Base-by-base conservation (phyloP, 2,329 filamentous ascomycete genomes). In the Periconia sp. region DNA sequence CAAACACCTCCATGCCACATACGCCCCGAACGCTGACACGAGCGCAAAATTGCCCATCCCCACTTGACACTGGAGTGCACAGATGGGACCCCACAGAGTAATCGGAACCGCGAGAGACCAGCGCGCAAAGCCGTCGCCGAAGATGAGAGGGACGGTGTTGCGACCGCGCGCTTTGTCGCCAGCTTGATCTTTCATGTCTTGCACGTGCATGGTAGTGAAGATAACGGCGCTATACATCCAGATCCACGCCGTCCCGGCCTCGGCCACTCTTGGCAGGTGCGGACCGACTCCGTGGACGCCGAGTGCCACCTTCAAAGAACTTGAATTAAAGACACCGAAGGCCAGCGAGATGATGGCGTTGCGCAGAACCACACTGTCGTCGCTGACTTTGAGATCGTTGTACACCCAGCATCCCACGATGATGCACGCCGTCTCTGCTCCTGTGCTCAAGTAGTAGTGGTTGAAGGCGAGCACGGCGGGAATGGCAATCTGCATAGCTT, bases 351-450 rank as follows among this genome's bases (percentile, higher is more conserved):
- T 57, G 27, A 59, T 43, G 8, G 45, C 13, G 33, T 59, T 57
- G 31, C 58, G 56, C 3, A 62, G 51, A 46, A 59, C 50, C 45
- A 45, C 52, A 27, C 45, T 37, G 50, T 57, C 2, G 20, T 47
- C 45, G 30, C 45, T 35, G 31, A 18, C 45, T 33, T 35, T 35
- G 27, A 69, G 67, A 41, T 78, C 74, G 53, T 78, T 78, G 57
- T 79, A 78, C 14, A 74, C 52, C 65, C 69, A 74, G 0, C 66
- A 71, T 49, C 73, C 41, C 19, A 71, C n/a, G 44, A 69, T 33
- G 41, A 76, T 55, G 27, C 70, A 41, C 7, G 60, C 42, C 23
- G 62, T 53, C 55, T 74, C 58, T 20, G 58, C 55, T 23, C 60
- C 19, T 20, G 59, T 53, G 27, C 70, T 62, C 43, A 72, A 53